Conservation (phyloP, 2,329 filamentous ascomycete genomes). For the Beauveria asiatica region DNA sequence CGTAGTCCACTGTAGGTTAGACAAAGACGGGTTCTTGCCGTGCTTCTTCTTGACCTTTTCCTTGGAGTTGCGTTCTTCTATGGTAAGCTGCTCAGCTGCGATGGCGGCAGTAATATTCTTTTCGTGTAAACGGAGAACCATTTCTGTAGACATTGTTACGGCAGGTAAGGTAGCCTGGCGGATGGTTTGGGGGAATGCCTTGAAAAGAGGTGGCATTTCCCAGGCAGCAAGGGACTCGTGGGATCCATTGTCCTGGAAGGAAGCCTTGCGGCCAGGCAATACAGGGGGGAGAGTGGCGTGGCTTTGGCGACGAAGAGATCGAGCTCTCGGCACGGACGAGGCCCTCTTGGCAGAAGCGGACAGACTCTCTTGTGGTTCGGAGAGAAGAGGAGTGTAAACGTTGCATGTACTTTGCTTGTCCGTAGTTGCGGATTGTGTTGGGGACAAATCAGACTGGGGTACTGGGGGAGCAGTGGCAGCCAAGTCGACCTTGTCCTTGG, state of each 20-base stretch:
- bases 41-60: slow-evolving; percentile 16
- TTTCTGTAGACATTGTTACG: slow-evolving; percentile 59
- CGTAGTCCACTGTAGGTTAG: slow-evolving; percentile 55
- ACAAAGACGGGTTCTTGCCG: slow-evolving; percentile 21
- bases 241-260: slow-evolving; percentile 10
- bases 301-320: slow-evolving; percentile 1
- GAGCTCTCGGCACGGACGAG: slow-evolving; percentile 1
- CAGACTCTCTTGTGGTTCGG: neutral
- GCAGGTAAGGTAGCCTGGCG: slow-evolving; percentile 65
- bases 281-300: neutral
- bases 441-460: neutral
- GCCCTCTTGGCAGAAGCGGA: neutral
- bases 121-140: slow-evolving; percentile 54
- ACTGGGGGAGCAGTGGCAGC: neutral
- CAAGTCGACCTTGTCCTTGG: neutral
- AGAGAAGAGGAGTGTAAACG: neutral
- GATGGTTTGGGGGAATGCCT: slow-evolving; percentile 77
- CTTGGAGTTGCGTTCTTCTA: slow-evolving; percentile 1
- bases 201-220: slow-evolving; percentile 70
- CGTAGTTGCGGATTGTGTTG: neutral
- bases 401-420: neutral
- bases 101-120: slow-evolving; percentile 27
- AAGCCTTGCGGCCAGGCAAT: neutral
- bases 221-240: slow-evolving; percentile 37
- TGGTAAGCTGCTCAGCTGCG: slow-evolving; percentile 15